Evolutionary conservation across 1,284 basidiomycete species (phyloP).

Genomic region (Ceratobasidium sp.): DNA sequence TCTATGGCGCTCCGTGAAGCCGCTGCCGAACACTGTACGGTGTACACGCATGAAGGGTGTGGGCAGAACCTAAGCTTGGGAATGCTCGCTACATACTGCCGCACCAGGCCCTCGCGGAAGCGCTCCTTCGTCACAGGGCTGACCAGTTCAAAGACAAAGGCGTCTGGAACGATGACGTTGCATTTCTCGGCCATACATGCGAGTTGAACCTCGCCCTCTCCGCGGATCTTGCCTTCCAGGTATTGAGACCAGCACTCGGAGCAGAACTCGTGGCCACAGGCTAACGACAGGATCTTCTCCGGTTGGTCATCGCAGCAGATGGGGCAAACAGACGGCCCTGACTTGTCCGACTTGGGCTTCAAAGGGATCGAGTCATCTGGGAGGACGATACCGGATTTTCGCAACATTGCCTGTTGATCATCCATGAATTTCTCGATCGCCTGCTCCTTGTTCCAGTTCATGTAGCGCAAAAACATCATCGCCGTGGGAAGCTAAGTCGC

Average conservation of each 20-base stretch:
- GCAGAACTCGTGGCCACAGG: conserved; percentile 86
- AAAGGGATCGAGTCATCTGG: conserved; percentile 47
- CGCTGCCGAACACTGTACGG: conserved; percentile 83
- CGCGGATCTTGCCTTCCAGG: conserved; percentile 82
- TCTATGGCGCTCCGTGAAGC: conserved; percentile 76
- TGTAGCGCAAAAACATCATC: conserved; percentile 81
- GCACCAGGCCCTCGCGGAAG: conserved; percentile 74
- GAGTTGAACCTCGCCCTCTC: conserved; percentile 87
- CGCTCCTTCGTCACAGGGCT: conserved; percentile 49
- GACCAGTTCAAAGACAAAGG: conserved; percentile 54
- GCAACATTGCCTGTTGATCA: conserved; percentile 71
- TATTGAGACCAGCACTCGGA: conserved; percentile 88
- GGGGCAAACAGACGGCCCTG: conserved; percentile 77
- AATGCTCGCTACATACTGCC: conserved; percentile 90
- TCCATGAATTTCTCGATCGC: conserved; percentile 97
- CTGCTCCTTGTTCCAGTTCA: conserved; percentile 95
- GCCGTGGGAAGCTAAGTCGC: conserved; percentile 58
- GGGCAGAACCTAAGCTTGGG: conserved; percentile 91
- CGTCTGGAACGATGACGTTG: conserved; percentile 72
- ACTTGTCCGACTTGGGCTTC: conserved; percentile 45
- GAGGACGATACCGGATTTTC: conserved; percentile 67
- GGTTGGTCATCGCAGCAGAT: conserved; percentile 88
- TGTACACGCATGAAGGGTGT: conserved; percentile 82
- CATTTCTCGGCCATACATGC: conserved; percentile 96
- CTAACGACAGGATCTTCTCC: conserved; percentile 63